Conservation (phyloP, 2,329 filamentous ascomycete genomes). For the Stagonosporopsis chrysanthemi region DNA sequence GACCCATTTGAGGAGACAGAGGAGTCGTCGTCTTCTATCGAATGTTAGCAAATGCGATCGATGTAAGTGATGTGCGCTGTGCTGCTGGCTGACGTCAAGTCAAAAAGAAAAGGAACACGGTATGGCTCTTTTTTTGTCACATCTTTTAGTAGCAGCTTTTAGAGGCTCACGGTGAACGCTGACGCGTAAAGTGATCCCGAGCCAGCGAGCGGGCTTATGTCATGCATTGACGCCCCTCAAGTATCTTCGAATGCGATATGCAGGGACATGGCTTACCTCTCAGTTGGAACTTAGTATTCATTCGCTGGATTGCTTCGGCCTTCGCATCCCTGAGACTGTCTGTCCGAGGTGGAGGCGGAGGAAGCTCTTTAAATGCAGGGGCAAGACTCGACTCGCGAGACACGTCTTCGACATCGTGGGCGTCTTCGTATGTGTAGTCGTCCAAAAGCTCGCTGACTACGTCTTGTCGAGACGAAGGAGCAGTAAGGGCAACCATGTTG, state of each 20-base stretch:
- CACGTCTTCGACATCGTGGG: slow-evolving; percentile 32
- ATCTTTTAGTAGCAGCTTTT: not conserved
- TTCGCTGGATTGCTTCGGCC: slow-evolving; percentile 32
- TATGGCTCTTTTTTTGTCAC: too few species aligned
- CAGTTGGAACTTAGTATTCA: slow-evolving; percentile 45
- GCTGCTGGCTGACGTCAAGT: not conserved
- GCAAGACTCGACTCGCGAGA: slow-evolving; percentile 30
- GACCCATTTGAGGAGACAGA: slow-evolving; percentile 25
- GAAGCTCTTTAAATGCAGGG: slow-evolving; percentile 42
- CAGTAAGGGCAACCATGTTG: slow-evolving; percentile 32
- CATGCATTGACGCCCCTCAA: slow-evolving; percentile 8
- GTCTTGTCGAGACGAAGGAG: slow-evolving; percentile 46
- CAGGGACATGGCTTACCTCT: slow-evolving; percentile 39
- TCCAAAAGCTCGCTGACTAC: slow-evolving; percentile 49
- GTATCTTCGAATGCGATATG: not conserved
- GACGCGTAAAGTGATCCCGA: slow-evolving; percentile 6
- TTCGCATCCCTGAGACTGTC: slow-evolving; percentile 37
- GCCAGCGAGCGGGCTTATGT: slow-evolving; percentile 2
- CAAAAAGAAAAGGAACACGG: not conserved
- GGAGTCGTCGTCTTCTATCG: slow-evolving; percentile 28
- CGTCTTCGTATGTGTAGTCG: slow-evolving; percentile 43
- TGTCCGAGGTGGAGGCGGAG: slow-evolving; percentile 37
- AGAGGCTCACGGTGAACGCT: slow-evolving; percentile 1
- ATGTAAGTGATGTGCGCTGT: not conserved
- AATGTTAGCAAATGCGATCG: slow-evolving; percentile 10